Percentiles rank a stretch among this genome's conserved stretches.
Evolutionary conservation across 2,329 filamentous ascomycete genomes (phyloP).

Genomic region (Ophiognomonia clavigignenti-juglandacearum): DNA sequence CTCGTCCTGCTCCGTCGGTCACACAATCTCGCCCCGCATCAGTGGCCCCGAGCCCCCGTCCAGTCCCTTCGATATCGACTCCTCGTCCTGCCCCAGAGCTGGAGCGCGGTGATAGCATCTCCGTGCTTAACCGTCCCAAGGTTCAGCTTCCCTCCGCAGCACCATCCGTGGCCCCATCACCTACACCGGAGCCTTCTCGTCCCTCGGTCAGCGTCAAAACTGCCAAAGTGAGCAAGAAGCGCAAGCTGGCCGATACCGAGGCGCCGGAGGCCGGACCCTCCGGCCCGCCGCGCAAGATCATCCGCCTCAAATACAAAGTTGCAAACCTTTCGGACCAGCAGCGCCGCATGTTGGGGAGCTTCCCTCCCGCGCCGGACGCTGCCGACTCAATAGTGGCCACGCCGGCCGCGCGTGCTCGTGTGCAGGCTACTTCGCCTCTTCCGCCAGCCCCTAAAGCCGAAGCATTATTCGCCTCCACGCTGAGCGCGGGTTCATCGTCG

Average conservation of each 20-base stretch:
- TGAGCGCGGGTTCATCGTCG: constrained; percentile 8
- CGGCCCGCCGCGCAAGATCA: background rate
- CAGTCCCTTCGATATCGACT: background rate
- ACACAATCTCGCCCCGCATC: background rate
- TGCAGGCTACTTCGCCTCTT: constrained; percentile 7
- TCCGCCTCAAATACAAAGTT: constrained; percentile 7
- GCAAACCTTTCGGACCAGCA: background rate
- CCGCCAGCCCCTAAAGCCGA: constrained; percentile 4
- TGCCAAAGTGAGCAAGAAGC: constrained; percentile 13
- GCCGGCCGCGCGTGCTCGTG: constrained; percentile 9
- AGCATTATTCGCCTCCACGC: constrained; percentile 7
- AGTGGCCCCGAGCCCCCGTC: background rate
- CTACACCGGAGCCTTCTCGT: constrained; percentile 5
- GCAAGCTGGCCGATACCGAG: constrained; percentile 12
- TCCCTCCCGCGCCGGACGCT: background rate
- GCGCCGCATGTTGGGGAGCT: constrained; percentile 4
- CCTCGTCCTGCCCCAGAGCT: background rate
- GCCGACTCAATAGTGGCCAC: constrained; percentile 12
- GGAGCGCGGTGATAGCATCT: constrained; percentile 13
- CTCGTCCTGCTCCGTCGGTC: background rate
- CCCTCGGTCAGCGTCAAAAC: constrained; percentile 1
- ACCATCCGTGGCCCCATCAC: constrained; percentile 1
- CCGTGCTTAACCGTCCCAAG: constrained; percentile 11
- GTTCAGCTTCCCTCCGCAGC: constrained; percentile 3
- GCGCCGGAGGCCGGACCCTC: constrained; percentile 1